Percentiles rank a stretch among this genome's conserved stretches.
phyloP scores from a whole-genome alignment of 768 basidiomycete species.

The Mycena albidolilacea region DNA sequence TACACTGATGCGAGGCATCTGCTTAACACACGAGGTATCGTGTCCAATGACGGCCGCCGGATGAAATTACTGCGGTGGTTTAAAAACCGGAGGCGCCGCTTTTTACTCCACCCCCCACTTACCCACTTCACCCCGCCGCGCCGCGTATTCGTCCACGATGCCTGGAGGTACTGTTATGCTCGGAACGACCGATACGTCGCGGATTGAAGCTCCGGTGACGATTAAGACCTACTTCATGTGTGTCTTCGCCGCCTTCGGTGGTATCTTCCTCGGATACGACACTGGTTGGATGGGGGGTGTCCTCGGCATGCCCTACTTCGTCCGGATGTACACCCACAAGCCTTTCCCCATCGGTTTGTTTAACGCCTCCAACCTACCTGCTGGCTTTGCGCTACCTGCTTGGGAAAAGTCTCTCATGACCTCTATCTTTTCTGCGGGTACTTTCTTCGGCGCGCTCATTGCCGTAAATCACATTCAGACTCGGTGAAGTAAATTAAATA shows the following conservation, averaged over 20 bases:
- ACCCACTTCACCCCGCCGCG: too few relatives aligned
- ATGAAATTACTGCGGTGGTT: too few relatives aligned
- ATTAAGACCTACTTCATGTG: neutral
- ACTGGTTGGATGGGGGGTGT: neutral
- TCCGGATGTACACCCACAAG: neutral
- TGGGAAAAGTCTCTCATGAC: neutral
- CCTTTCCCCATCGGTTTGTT: neutral
- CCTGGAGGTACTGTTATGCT: too few relatives aligned
- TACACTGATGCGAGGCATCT: too few relatives aligned
- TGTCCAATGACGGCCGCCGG: too few relatives aligned
- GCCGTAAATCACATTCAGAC: neutral
- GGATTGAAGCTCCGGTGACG: neutral
- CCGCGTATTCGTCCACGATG: too few relatives aligned
- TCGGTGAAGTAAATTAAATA: too few relatives aligned
- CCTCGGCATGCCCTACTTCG: neutral
- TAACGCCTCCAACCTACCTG: neutral
- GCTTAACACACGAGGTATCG: too few relatives aligned
- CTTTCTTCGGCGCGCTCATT: slow-evolving; percentile 2
- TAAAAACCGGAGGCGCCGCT: too few relatives aligned
- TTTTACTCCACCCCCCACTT: too few relatives aligned
- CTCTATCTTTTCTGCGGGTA: neutral
- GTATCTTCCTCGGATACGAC: neutral
- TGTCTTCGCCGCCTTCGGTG: neutral
- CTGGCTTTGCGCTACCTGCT: neutral
- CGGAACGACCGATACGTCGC: neutral